Percentiles rank a stretch among this genome's conserved stretches.
Conservation (phyloP, 352 stramenopile species). For the Elongisporangium anandrum region DNA sequence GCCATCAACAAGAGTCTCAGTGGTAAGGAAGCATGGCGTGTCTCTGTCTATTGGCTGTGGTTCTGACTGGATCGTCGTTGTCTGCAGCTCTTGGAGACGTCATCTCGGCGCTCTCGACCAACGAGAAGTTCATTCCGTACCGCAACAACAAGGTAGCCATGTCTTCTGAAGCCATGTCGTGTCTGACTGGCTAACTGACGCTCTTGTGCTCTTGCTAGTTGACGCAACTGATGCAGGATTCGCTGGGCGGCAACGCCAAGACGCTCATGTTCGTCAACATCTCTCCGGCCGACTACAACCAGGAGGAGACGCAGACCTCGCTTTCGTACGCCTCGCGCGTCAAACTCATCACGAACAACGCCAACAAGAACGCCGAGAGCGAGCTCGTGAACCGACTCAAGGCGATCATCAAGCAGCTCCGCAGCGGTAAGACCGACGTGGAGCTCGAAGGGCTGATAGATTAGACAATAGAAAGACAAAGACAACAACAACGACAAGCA, state of each 20-base stretch:
- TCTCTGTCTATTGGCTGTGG: background rate
- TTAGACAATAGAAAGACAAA: slow-evolving; percentile 5
- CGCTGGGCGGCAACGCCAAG: slow-evolving; percentile 91
- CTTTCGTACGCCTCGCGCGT: slow-evolving; percentile 80
- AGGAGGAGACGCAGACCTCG: slow-evolving; percentile 84
- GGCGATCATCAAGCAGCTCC: slow-evolving; percentile 77
- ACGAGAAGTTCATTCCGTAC: slow-evolving; percentile 93
- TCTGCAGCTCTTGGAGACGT: slow-evolving; percentile 83
- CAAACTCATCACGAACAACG: slow-evolving; percentile 87
- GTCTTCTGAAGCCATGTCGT: background rate
- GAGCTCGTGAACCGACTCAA: slow-evolving; percentile 82
- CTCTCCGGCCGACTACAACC: slow-evolving; percentile 87
- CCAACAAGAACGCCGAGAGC: slow-evolving; percentile 84
- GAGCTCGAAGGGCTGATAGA: slow-evolving; percentile 67
- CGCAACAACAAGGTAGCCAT: slow-evolving; percentile 86
- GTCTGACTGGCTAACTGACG: slow-evolving; percentile 3
- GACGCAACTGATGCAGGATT: slow-evolving; percentile 92
- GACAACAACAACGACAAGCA: background rate
- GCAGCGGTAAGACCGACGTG: slow-evolving; percentile 56
- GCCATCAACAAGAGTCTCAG: slow-evolving; percentile 90
- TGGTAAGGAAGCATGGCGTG: slow-evolving; percentile 24
- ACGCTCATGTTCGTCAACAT: slow-evolving; percentile 92
- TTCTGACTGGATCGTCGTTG: slow-evolving; percentile 4
- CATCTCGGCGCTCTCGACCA: slow-evolving; percentile 86
- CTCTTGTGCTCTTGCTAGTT: slow-evolving; percentile 34